phyloP scores from a whole-genome alignment of 495 filamentous ascomycete species.

The Talaromyces ruber region DNA sequence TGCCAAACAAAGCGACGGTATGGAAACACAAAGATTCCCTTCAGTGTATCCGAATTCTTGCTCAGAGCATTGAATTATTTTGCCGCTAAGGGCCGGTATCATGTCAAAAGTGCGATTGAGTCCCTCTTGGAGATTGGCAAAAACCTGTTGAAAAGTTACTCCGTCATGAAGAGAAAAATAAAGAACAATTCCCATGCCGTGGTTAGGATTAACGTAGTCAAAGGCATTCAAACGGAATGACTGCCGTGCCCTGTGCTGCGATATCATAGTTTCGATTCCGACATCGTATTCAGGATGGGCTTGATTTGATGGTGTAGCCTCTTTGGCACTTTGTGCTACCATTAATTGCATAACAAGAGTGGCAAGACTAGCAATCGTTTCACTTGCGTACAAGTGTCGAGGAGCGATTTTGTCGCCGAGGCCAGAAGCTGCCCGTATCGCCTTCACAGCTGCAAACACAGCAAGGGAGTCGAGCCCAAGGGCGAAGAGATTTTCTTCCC shows the following conservation, averaged over 20 bases:
- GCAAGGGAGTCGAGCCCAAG: conserved; percentile 21
- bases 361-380: conserved; percentile 17
- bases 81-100: conserved; percentile 20
- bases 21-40: conserved; percentile 15
- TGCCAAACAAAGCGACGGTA: not conserved
- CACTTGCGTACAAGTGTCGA: conserved; percentile 20
- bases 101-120: conserved; percentile 20
- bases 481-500: conserved; percentile 16
- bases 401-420: conserved; percentile 15
- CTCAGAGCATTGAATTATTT: conserved; percentile 18
- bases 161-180: conserved; percentile 17
- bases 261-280: conserved; percentile 10
- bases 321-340: not conserved
- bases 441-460: conserved; percentile 16
- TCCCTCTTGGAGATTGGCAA: conserved; percentile 15
- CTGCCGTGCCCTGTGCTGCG: conserved; percentile 12
- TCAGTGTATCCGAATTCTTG: conserved; percentile 20
- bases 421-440: conserved; percentile 13
- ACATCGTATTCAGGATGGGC: not conserved
- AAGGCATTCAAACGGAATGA: conserved; percentile 19
- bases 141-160: conserved; percentile 14
- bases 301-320: not conserved
- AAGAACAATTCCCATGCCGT: conserved; percentile 16
- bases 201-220: conserved; percentile 19
- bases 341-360: conserved; percentile 1